Percentiles rank a stretch among this genome's conserved stretches.
Evolutionary conservation across 2,329 filamentous ascomycete genomes (phyloP).

Genomic region (Fusarium sublunatum): DNA sequence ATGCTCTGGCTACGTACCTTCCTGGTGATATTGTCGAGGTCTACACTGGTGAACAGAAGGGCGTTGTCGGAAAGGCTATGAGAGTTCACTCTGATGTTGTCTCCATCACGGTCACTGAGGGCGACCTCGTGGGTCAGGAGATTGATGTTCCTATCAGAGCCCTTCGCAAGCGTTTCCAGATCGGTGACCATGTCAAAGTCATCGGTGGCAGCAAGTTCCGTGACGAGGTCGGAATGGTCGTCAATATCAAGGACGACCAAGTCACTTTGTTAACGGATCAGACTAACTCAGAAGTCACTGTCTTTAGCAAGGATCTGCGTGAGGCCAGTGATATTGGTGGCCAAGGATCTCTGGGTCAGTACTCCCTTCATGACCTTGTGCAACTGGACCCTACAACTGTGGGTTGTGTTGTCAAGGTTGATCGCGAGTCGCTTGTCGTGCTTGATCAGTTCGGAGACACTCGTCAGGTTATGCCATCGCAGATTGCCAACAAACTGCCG

Average conservation of each 20-base stretch:
- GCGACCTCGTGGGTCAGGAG: constrained; percentile 81
- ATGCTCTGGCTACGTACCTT: constrained; percentile 83
- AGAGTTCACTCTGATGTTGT: constrained; percentile 94
- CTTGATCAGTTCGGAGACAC: constrained; percentile 90
- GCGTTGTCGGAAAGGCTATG: constrained; percentile 85
- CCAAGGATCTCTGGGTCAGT: constrained; percentile 85
- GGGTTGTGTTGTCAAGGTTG: constrained; percentile 92
- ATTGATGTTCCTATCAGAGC: constrained; percentile 95
- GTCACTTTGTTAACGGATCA: constrained; percentile 95
- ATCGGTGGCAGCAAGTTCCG: constrained; percentile 94
- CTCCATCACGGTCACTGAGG: constrained; percentile 85
- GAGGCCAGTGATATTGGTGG: constrained; percentile 93
- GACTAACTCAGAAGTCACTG: constrained; percentile 91
- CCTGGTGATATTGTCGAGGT: constrained; percentile 97
- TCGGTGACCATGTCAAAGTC: constrained; percentile 98
- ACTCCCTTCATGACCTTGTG: constrained; percentile 91
- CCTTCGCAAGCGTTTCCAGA: constrained; percentile 89
- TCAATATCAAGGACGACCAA: constrained; percentile 90
- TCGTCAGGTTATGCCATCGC: constrained; percentile 86
- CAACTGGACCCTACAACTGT: constrained; percentile 94
- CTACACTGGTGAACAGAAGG: constrained; percentile 93
- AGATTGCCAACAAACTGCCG: constrained; percentile 89
- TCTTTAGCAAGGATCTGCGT: constrained; percentile 96
- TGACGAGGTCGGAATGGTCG: constrained; percentile 97
- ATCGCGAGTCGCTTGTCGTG: constrained; percentile 89